Evolutionary conservation across 2,329 filamentous ascomycete species (phyloP).

Genomic region (Sclerotinia subarctica): DNA sequence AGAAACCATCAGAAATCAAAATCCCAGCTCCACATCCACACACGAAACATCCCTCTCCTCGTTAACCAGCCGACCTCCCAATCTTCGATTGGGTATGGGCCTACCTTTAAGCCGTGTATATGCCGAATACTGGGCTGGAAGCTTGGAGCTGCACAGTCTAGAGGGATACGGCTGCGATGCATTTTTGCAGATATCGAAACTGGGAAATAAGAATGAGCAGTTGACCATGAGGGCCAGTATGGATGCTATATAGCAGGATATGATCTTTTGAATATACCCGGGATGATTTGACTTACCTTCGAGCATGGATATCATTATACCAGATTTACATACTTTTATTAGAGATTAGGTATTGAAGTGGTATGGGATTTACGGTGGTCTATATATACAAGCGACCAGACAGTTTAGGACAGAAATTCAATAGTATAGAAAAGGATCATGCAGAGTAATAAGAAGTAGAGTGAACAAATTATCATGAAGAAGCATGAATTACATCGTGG

Average conservation of each 20-base stretch:
- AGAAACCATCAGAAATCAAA: slow-evolving; percentile 29
- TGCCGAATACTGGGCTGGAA: slow-evolving; percentile 97
- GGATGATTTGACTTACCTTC: neutral
- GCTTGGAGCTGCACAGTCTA: slow-evolving; percentile 82
- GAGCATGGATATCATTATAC: neutral
- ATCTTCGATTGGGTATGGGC: slow-evolving; percentile 87
- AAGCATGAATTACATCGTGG: slow-evolving; percentile 40
- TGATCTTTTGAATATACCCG: slow-evolving; percentile 11
- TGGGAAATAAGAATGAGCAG: slow-evolving; percentile 98
- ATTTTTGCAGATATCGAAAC: slow-evolving; percentile 91
- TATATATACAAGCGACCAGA: neutral
- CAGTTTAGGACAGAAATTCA: neutral
- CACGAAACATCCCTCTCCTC: slow-evolving; percentile 63
- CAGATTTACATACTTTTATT: neutral
- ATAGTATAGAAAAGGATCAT: neutral
- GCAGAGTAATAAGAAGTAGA: neutral
- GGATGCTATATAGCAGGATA: slow-evolving; percentile 56
- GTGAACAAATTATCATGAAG: slow-evolving; percentile 22
- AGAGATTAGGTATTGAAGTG: neutral
- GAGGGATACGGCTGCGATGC: slow-evolving; percentile 96
- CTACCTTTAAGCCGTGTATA: slow-evolving; percentile 91
- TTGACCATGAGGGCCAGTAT: slow-evolving; percentile 74
- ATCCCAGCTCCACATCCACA: slow-evolving; percentile 15
- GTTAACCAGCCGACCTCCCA: slow-evolving; percentile 77
- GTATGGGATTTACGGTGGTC: neutral